Conservation (phyloP, 2,329 filamentous ascomycete species). For the Orbilia oligospora region DNA sequence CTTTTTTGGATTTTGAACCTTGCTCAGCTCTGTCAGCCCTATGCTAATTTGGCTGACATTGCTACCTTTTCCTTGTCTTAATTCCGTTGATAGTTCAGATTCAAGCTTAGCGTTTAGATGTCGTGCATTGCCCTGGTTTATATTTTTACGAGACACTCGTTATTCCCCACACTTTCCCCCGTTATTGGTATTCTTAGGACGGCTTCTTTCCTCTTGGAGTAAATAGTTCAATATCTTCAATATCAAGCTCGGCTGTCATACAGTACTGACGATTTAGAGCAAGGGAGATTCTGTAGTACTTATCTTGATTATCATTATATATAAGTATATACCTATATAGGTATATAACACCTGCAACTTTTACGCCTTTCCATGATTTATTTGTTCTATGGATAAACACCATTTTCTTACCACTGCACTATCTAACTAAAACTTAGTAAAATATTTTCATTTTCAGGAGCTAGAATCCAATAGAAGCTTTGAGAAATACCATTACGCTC, state of each 20-base stretch:
- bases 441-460: background rate
- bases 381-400: too few relatives aligned
- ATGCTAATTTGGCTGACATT: background rate
- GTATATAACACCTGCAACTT: too few relatives aligned
- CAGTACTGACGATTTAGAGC: background rate
- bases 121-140: background rate
- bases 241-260: background rate
- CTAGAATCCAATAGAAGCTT: background rate
- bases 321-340: too few relatives aligned
- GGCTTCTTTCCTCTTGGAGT: background rate
- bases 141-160: slow-evolving; percentile 8
- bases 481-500: background rate
- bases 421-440: background rate
- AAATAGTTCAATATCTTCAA: too few relatives aligned
- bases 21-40: background rate
- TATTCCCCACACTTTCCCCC: background rate
- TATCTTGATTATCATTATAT: background rate
- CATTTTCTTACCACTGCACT: background rate
- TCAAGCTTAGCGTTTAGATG: slow-evolving; percentile 22
- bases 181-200: background rate
- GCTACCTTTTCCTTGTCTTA: background rate
- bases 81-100: background rate
- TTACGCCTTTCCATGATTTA: too few relatives aligned
- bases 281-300: background rate
- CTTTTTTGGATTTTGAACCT: background rate